These are phyloP conservation scores for Penicillium lividum DNA, from an alignment of 495 filamentous ascomycete species.

Conservation along the genomic window DNA sequence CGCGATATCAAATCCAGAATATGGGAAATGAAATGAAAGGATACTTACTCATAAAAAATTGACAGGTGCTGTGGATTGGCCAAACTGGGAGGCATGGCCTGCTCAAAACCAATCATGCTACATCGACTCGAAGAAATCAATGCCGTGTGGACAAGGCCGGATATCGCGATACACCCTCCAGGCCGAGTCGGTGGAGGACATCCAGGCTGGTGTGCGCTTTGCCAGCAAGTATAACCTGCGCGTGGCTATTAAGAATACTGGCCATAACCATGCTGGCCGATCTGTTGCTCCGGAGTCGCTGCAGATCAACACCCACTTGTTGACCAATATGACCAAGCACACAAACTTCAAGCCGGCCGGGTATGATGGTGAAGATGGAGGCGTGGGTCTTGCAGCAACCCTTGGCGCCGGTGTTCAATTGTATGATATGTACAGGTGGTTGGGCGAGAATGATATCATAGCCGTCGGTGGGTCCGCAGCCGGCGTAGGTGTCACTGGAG, in stretches of 20 bases:
- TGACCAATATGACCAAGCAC: constrained; percentile 1
- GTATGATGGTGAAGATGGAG: neutral
- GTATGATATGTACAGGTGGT: constrained; percentile 40
- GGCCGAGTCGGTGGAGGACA: constrained; percentile 28
- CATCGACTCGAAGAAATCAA: constrained; percentile 45
- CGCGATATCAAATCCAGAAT: neutral
- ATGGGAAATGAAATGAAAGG: neutral
- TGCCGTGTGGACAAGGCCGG: constrained; percentile 31
- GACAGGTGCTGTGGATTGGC: constrained; percentile 43
- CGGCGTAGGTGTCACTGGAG: constrained; percentile 40
- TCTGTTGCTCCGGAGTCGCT: constrained; percentile 53
- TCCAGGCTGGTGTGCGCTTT: constrained; percentile 40
- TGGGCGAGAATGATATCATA: constrained; percentile 25
- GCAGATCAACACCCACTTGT: constrained; percentile 46
- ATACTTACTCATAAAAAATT: too few species aligned
- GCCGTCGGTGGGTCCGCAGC: constrained; percentile 21
- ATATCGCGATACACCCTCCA: constrained; percentile 41
- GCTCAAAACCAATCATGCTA: constrained; percentile 56
- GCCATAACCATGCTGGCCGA: constrained; percentile 54
- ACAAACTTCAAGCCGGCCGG: constrained; percentile 2
- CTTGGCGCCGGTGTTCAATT: constrained; percentile 55
- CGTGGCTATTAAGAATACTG: constrained; percentile 58
- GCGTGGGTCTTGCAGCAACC: constrained; percentile 33
- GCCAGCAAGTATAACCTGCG: constrained; percentile 37
- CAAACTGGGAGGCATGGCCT: constrained; percentile 53